Evolutionary conservation across 768 basidiomycete species (phyloP), one percentile per base, ranked within the genome.

Genomic region (Mycena chlorophos): DNA sequence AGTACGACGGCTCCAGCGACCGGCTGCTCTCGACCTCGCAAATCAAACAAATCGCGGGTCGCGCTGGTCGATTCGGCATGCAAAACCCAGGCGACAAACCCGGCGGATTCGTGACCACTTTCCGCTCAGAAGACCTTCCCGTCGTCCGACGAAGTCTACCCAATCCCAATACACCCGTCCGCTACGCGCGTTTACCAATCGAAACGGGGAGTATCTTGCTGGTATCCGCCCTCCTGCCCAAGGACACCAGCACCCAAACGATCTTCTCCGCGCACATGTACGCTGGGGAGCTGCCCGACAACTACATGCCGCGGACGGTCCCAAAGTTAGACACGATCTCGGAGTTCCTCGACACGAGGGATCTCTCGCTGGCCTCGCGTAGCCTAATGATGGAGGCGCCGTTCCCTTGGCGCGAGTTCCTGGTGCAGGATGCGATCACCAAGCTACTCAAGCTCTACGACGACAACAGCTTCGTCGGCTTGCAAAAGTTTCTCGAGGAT

Each of bases 11-110:
- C 17, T 65, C 61, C 17, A 61, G 60, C 16, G 66, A 71, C 8
- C 63, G 72, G 3, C 69, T 70, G 0, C 75, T 98, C 4, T 83
- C 89, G 0, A 68, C 80, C 3, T 90, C 94, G 0, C 86, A 89
- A 61, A 82, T 91, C 67, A 97, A 97, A 69, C 96, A 98, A 68
- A 97, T 98, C 45, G 94, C 89, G 1, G 94, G 95, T 5, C 83
- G 96, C 37, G 95, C 96, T 0, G 96, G 95, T 13, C 88, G 96
- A 2, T 98, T 83, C 68, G 91, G 91, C 2, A 69, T 89, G 39
- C 84, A 87, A 37, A 62, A 58, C 26, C 72, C 66, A 22, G 66
- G 65, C 29, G 73, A 76, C 34, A 63, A 62, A 53, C 68, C 79
- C 1, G 82, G 79, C 5, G 94, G 95, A 22, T 76, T 79, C 28